Evolutionary conservation across 441 rosid genomes (phyloP).

Genomic region (Macaranga tanarius): DNA sequence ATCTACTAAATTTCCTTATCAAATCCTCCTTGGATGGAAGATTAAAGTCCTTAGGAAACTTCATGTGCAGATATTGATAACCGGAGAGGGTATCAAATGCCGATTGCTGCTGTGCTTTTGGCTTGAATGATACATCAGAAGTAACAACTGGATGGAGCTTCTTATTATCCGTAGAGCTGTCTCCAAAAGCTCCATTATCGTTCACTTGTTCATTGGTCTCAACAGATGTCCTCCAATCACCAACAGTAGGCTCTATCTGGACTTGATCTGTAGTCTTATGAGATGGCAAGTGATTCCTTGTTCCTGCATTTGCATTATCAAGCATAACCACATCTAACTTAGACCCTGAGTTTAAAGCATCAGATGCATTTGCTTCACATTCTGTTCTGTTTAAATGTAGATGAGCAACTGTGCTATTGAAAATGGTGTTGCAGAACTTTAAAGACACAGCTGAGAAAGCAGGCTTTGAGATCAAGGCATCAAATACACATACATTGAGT

Average conservation of each 20-base stretch:
- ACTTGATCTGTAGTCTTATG: not conserved
- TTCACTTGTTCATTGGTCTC: slow-evolving; percentile 1
- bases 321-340: not conserved
- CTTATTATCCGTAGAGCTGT: not conserved
- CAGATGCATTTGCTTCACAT: not conserved
- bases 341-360: slow-evolving; percentile 1
- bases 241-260: not conserved
- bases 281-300: slow-evolving; percentile 12
- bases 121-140: slow-evolving; percentile 15
- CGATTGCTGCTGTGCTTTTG: slow-evolving; percentile 16
- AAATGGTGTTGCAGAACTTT: slow-evolving; percentile 16
- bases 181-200: not conserved
- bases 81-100: not conserved
- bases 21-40: slow-evolving; percentile 33
- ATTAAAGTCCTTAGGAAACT: slow-evolving; percentile 28
- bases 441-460: slow-evolving; percentile 6
- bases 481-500: not conserved
- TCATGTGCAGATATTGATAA: slow-evolving; percentile 28
- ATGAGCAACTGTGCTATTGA: slow-evolving; percentile 6
- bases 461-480: slow-evolving; percentile 9
- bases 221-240: not conserved
- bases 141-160: not conserved
- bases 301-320: not conserved
- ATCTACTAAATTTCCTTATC: slow-evolving; percentile 29
- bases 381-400: not conserved